phyloP scores from a whole-genome alignment of 2,329 filamentous ascomycete species.

The Byssothecium circinans region DNA sequence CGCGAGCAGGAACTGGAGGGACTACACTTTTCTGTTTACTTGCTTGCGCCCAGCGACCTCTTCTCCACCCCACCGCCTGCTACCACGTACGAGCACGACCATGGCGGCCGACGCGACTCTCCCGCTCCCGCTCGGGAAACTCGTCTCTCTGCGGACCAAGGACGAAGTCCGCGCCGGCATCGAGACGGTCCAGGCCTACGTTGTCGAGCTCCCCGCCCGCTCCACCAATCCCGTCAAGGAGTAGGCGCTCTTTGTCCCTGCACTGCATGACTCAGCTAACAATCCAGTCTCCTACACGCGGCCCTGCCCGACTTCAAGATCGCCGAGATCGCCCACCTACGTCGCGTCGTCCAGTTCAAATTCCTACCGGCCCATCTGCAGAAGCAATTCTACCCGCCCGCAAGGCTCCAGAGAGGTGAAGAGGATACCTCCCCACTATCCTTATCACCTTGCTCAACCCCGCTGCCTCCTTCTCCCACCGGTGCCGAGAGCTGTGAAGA shows the following conservation, averaged over 20 bases:
- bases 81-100: not conserved
- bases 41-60: too few relatives aligned
- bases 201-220: slow-evolving; percentile 72
- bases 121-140: slow-evolving; percentile 7
- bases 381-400: slow-evolving; percentile 36
- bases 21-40: too few relatives aligned
- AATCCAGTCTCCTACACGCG: slow-evolving; percentile 50
- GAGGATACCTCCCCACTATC: slow-evolving; percentile 31
- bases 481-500: slow-evolving; percentile 15
- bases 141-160: slow-evolving; percentile 51
- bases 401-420: slow-evolving; percentile 39
- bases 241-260: slow-evolving; percentile 52
- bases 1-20: too few relatives aligned
- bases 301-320: slow-evolving; percentile 48
- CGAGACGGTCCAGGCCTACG: slow-evolving; percentile 65
- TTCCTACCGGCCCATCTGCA: slow-evolving; percentile 67
- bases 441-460: slow-evolving; percentile 28
- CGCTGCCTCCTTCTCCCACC: slow-evolving; percentile 10
- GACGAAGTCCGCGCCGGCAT: slow-evolving; percentile 53
- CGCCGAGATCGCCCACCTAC: slow-evolving; percentile 61
- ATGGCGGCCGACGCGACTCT: not conserved
- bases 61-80: not conserved
- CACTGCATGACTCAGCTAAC: slow-evolving; percentile 10
- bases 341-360: slow-evolving; percentile 71
- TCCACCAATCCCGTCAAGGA: slow-evolving; percentile 71